phyloP scores from a whole-genome alignment of 805 yeast genomes.

The Helenozyma baotianmanensis region DNA sequence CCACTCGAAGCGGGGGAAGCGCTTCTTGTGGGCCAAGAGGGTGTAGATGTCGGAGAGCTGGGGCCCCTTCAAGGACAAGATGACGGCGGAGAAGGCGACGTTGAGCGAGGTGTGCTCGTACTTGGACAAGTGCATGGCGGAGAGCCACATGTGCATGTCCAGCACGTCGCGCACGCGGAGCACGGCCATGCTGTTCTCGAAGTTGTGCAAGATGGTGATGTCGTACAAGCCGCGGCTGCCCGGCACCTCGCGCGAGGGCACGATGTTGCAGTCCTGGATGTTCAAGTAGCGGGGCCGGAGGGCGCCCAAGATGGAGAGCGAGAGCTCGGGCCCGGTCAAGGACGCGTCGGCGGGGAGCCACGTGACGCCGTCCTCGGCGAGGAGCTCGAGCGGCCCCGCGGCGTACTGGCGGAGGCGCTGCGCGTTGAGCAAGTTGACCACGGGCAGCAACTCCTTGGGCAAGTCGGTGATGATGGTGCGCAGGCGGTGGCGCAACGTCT shows the following conservation, averaged over 20 bases:
- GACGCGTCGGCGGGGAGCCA: constrained; percentile 36
- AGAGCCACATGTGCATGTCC: constrained; percentile 36
- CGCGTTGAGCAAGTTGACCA: constrained; percentile 63
- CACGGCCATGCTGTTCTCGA: constrained; percentile 20
- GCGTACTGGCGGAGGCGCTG: constrained; percentile 65
- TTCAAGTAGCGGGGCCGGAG: constrained; percentile 51
- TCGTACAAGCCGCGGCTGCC: constrained; percentile 12
- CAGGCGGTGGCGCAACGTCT: constrained; percentile 13
- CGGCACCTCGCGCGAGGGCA: constrained; percentile 12
- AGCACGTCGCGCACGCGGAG: constrained; percentile 19
- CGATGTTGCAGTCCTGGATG: constrained; percentile 38
- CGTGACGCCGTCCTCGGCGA: constrained; percentile 17
- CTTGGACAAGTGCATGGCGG: constrained; percentile 49
- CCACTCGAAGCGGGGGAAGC: constrained; percentile 54
- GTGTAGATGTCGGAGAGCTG: constrained; percentile 55
- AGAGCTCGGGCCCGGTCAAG: constrained; percentile 52
- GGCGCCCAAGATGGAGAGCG: constrained; percentile 42
- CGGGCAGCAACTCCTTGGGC: constrained; percentile 68
- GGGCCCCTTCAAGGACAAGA: constrained; percentile 55
- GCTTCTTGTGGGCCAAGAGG: constrained; percentile 45
- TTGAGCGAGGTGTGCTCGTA: constrained; percentile 54
- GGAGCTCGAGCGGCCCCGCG: constrained; percentile 43
- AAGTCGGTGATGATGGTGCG: constrained; percentile 20
- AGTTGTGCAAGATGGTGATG: constrained; percentile 27
- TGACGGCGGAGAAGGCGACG: constrained; percentile 63